Evolutionary conservation across 2,329 filamentous ascomycete species (phyloP), one percentile per base, ranked within the genome.

Genomic region (Arthrocladium fulminans): DNA sequence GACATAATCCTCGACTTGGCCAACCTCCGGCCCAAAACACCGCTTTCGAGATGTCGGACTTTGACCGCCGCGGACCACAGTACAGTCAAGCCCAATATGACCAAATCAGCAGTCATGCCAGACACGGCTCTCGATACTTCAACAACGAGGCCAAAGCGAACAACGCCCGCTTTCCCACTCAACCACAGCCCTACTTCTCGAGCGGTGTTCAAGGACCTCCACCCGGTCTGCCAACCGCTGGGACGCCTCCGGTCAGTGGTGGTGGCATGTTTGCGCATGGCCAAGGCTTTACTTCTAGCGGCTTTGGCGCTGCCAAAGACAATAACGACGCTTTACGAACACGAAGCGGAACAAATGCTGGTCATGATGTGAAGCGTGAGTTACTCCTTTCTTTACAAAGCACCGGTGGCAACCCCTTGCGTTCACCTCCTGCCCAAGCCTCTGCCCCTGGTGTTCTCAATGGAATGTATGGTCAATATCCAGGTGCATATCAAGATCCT

Each of bases 351-450:
- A 65, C 68, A 66, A 78, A 76, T 67, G 84, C 88, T 70, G 76
- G 77, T 67, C 83, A 86, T 71, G 88, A 94, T 73, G 78, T 82
- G 70, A 95, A 95, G 88, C 88, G 88, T 95, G 88, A 95, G 88
- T 95, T 85, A 77, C 84, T 88, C 77, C 85, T 89, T 81, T 86
- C 88, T 83, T 86, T 84, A 72, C 86, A 86, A 69, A 85, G 89
- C 76, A 47, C 12, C 24, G 35, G 34, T 25, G n/a, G 6, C 6
- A 86, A 87, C 73, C 84, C 83, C 72, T 76, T 81, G 72, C 86
- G 84, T 74, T 83, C 74, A 83, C 80, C 74, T 86, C 84, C 68
- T 84, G 51, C 83, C 82, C 84, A 85, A 86, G 84, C 84, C 83
- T 84, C 87, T 83, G 83, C 86, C 81, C 83, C 87, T 76, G 83